A percentile compares a stretch with the other conserved stretches of the same genome.
Conservation (phyloP, 2,329 filamentous ascomycete species). For the Sordariomycetes sp. region DNA sequence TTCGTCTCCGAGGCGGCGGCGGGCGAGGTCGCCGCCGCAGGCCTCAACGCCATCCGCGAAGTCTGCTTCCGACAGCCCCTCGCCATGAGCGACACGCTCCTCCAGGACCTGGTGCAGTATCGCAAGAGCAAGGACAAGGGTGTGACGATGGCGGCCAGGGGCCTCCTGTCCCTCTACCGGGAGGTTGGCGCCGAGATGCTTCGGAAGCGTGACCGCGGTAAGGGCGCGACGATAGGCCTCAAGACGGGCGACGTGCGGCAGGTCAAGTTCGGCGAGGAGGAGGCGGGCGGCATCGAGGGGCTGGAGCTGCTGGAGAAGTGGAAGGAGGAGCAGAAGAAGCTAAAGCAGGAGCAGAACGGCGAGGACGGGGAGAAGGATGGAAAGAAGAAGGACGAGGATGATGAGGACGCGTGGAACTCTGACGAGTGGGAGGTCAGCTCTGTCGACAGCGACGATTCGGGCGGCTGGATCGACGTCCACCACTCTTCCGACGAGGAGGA, state of each 20-base stretch:
- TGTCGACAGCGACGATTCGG: conserved; percentile 53
- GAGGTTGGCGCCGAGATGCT: conserved; percentile 85
- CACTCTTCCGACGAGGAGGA: conserved; percentile 76
- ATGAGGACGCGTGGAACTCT: conserved; percentile 42
- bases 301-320: conserved; percentile 83
- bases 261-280: conserved; percentile 71
- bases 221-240: conserved; percentile 75
- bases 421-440: conserved; percentile 50
- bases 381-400: conserved; percentile 46
- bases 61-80: conserved; percentile 85
- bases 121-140: conserved; percentile 97
- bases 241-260: conserved; percentile 63
- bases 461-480: conserved; percentile 87
- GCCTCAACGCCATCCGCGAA: conserved; percentile 88
- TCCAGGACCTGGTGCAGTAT: conserved; percentile 93
- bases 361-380: conserved; percentile 51
- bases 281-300: conserved; percentile 73
- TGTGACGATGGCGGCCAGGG: conserved; percentile 96
- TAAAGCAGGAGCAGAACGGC: conserved; percentile 56
- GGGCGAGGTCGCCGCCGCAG: conserved; percentile 79
- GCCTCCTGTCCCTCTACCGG: conserved; percentile 77
- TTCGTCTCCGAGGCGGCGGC: conserved; percentile 94
- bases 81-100: conserved; percentile 90
- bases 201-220: conserved; percentile 80
- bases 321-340: conserved; percentile 79